Percentiles rank a stretch among this genome's conserved stretches.
Conservation (phyloP, 305 asterid species). For the Rubia occidens region DNA sequence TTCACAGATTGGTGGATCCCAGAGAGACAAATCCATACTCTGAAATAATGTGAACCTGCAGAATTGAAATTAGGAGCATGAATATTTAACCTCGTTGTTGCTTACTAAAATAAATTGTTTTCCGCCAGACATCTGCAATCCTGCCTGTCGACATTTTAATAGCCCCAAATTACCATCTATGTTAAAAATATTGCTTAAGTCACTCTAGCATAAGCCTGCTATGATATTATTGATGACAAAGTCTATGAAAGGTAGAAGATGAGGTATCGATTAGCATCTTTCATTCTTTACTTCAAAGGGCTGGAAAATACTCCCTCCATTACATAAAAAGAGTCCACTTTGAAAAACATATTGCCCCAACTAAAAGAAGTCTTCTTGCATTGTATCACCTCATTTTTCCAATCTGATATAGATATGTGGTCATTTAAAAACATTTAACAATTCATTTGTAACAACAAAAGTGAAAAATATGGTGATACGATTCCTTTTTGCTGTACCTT, state of each 20-base stretch:
- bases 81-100: not conserved
- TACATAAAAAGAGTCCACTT: not conserved
- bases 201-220: not conserved
- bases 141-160: not conserved
- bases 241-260: not conserved
- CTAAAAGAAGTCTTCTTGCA: not conserved
- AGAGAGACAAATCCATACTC: constrained; percentile 43
- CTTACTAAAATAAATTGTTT: not conserved
- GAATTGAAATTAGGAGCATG: not conserved
- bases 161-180: not conserved
- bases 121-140: not conserved
- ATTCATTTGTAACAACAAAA: not conserved
- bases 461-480: not conserved
- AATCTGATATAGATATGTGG: not conserved
- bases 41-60: constrained; percentile 23
- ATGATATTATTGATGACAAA: not conserved
- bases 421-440: not conserved
- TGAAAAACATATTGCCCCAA: not conserved
- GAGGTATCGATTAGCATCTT: not conserved
- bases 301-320: not conserved
- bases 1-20: constrained; percentile 36
- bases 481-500: not conserved
- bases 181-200: not conserved
- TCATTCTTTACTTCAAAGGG: not conserved
- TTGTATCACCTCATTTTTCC: not conserved